Conservation (phyloP, 2,329 filamentous ascomycete genomes). For the Nigrospora oryzae region DNA sequence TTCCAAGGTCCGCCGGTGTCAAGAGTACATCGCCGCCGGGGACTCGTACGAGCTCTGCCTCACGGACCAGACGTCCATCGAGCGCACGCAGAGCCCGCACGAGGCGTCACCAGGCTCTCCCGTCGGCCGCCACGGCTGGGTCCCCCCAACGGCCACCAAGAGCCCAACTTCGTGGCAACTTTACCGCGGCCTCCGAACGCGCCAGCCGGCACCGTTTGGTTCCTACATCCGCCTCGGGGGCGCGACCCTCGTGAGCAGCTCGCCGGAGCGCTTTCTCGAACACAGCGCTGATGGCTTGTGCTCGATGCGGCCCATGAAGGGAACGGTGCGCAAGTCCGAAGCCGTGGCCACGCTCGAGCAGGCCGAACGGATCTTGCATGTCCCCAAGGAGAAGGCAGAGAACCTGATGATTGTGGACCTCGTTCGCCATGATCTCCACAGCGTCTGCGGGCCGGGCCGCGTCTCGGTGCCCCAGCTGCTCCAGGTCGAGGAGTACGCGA, state of each 20-base stretch:
- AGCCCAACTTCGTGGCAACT: conserved; percentile 49
- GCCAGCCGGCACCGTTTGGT: conserved; percentile 78
- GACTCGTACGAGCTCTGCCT: conserved; percentile 83
- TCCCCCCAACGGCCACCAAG: conserved; percentile 5
- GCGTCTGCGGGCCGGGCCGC: conserved; percentile 66
- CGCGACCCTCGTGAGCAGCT: conserved; percentile 70
- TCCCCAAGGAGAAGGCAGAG: conserved; percentile 87
- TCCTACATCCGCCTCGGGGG: conserved; percentile 67
- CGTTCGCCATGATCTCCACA: conserved; percentile 86
- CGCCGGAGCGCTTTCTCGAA: conserved; percentile 81
- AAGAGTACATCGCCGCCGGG: conserved; percentile 64
- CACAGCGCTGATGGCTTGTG: conserved; percentile 44
- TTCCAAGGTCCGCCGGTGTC: conserved; percentile 57
- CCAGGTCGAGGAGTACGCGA: conserved; percentile 83
- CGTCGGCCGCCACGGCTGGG: conserved; percentile 26
- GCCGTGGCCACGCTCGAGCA: conserved; percentile 58
- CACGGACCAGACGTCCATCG: conserved; percentile 65
- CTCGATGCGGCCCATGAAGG: conserved; percentile 91
- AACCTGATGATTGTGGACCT: conserved; percentile 98
- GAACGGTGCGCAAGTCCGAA: conserved; percentile 75
- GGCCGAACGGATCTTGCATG: conserved; percentile 64
- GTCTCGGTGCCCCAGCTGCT: conserved; percentile 73
- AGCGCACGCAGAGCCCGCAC: conserved; percentile 21
- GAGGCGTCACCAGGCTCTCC: conserved; percentile 34
- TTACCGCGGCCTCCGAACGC: conserved; percentile 59